Base-by-base conservation (phyloP, 768 basidiomycete genomes). In the Rhizopogon vesiculosus region DNA sequence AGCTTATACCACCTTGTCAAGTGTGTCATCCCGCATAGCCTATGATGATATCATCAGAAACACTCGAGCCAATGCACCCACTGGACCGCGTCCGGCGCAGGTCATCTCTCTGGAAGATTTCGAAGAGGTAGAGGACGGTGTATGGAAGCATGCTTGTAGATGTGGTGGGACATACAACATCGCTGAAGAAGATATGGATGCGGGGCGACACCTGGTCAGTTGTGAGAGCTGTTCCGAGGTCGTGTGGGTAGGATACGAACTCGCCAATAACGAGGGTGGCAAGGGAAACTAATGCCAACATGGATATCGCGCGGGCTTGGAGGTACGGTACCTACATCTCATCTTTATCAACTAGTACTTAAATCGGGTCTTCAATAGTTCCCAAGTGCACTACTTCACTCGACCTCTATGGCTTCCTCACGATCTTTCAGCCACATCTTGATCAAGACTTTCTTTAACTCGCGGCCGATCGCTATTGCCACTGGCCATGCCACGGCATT, bases 181-280 rank as follows among this genome's bases (percentile, higher is more conserved):
- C 54, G 75, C 74, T 0, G 76, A 78, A 52, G 68, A 61, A 2
- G 78, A 86, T 49, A 78, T 93, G 76, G 89, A 92, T 56, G 70
- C 69, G 2, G 91, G 82, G n/a, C 74, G 74, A 48, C 91, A 93
- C 66, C 76, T 93, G 6, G 72, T 91, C 9, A 83, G 79, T 2
- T 93, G 91, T 60, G 79, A 71, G 53, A 81, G 81, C 52, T 93
- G 91, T 65, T 93, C 91, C 15, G 91, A 93, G 68, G 83, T 82
- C 8, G 74, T 93, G 1, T 93, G 90, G 88, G 87, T 84, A n/a
- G 91, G 91, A 1, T 93, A 91, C 62, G 86, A 93, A 69, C 63
- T 79, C 12, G 73, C 66, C 18, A 74, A 76, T 42, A 69, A 62
- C 7, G 74, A 71, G 35, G 12, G 18, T 25, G 28, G 16, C 15